These are phyloP conservation scores for Knufia petricola DNA, from an alignment of 2,329 filamentous ascomycete species.

Conservation along the genomic window DNA sequence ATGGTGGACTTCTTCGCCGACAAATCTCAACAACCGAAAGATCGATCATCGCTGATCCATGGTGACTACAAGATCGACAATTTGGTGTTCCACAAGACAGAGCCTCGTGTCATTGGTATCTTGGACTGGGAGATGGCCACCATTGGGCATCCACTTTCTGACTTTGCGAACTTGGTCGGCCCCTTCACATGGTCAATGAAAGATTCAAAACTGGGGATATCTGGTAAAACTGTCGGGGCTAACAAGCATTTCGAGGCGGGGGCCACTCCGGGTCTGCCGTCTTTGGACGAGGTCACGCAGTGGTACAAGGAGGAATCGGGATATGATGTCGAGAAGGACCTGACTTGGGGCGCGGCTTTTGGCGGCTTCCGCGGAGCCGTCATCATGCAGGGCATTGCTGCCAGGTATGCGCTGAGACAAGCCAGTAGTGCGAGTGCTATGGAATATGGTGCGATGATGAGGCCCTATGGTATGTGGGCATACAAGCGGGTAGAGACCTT, in stretches of 20 bases:
- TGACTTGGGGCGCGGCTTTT: constrained; percentile 58
- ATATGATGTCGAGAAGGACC: constrained; percentile 56
- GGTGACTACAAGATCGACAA: constrained; percentile 97
- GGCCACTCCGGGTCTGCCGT: constrained; percentile 56
- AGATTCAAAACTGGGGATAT: constrained; percentile 24
- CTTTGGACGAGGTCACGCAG: constrained; percentile 46
- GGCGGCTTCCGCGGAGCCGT: constrained; percentile 49
- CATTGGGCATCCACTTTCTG: constrained; percentile 87
- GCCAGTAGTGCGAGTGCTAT: constrained; percentile 78
- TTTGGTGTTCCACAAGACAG: constrained; percentile 78
- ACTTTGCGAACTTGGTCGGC: constrained; percentile 66
- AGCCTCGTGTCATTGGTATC: constrained; percentile 81
- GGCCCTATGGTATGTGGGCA: constrained; percentile 64
- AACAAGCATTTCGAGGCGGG: constrained; percentile 47
- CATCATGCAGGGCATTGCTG: constrained; percentile 84
- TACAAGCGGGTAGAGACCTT: constrained; percentile 60
- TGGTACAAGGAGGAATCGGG: constrained; percentile 62
- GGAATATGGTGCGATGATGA: constrained; percentile 59
- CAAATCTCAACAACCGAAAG: constrained; percentile 58
- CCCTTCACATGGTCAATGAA: constrained; percentile 30
- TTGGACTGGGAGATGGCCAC: constrained; percentile 99
- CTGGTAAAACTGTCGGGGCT: constrained; percentile 8
- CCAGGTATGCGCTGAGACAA: constrained; percentile 72
- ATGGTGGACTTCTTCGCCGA: constrained; percentile 71
- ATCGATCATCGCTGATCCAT: constrained; percentile 72